A percentile compares a stretch with the other conserved stretches of the same genome.
phyloP scores from a whole-genome alignment of 352 stramenopile species.

The Plasmopara muralis region DNA sequence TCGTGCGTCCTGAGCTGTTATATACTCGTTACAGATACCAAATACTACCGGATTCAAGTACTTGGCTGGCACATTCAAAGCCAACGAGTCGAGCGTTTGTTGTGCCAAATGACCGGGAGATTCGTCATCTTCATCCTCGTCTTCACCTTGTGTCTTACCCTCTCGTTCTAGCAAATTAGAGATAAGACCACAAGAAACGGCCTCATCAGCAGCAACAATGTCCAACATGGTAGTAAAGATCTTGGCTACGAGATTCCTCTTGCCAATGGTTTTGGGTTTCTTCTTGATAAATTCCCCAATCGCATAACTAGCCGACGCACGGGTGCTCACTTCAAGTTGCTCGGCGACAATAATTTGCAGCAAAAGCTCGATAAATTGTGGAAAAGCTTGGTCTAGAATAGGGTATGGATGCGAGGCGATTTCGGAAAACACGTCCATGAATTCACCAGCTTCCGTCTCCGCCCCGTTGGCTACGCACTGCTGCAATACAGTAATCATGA shows the following conservation, averaged over 20 bases:
- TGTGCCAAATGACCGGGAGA: conserved; percentile 75
- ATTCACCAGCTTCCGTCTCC: conserved; percentile 77
- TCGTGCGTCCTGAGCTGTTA: conserved; percentile 82
- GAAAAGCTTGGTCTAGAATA: conserved; percentile 75
- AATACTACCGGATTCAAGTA: conserved; percentile 78
- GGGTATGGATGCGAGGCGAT: conserved; percentile 80
- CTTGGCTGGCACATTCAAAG: conserved; percentile 74
- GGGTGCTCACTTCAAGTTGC: conserved; percentile 70
- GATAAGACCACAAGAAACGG: conserved; percentile 78
- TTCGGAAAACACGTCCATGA: conserved; percentile 83
- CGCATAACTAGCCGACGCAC: conserved; percentile 71
- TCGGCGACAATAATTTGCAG: conserved; percentile 75
- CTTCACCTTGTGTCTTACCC: conserved; percentile 36
- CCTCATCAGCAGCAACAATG: conserved; percentile 70
- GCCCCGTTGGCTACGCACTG: conserved; percentile 73
- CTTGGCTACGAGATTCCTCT: conserved; percentile 74
- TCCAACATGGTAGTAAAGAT: conserved; percentile 85
- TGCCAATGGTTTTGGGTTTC: conserved; percentile 86
- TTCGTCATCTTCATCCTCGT: conserved; percentile 78
- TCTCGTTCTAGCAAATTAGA: conserved; percentile 75
- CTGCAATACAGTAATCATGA: conserved; percentile 84
- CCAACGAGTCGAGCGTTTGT: conserved; percentile 80
- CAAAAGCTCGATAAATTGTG: conserved; percentile 75
- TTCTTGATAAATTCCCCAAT: conserved; percentile 85
- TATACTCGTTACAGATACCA: conserved; percentile 81